Conservation (phyloP, 768 basidiomycete species). For the Strobilomyces dryophilus region DNA sequence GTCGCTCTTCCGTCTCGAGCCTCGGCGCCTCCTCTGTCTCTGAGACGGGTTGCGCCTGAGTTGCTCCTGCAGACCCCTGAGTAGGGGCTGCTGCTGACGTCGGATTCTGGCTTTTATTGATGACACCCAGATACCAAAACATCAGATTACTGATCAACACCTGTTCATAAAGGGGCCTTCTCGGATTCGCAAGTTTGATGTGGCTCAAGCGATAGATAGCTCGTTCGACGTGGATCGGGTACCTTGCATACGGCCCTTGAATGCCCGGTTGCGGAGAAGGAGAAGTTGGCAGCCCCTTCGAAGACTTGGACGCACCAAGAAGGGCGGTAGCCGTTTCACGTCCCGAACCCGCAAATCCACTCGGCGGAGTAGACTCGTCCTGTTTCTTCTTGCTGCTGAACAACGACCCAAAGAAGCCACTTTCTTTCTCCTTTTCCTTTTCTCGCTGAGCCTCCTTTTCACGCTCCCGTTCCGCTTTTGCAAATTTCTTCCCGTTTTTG, state of each 20-base stretch:
- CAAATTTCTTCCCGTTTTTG: slow-evolving; percentile 58
- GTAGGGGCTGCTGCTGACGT: slow-evolving; percentile 34
- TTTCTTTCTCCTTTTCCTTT: slow-evolving; percentile 53
- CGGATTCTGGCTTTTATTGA: slow-evolving; percentile 79
- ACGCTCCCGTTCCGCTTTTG: slow-evolving; percentile 37
- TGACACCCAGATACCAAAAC: slow-evolving; percentile 99
- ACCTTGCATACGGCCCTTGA: slow-evolving; percentile 59
- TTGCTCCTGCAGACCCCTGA: slow-evolving; percentile 22
- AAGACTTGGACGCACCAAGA: slow-evolving; percentile 78
- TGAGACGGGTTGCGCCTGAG: slow-evolving; percentile 27
- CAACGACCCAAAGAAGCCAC: slow-evolving; percentile 87
- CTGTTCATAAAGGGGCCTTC: slow-evolving; percentile 95
- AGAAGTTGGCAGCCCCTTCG: slow-evolving; percentile 60
- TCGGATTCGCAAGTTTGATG: slow-evolving; percentile 97
- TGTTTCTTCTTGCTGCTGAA: slow-evolving; percentile 88
- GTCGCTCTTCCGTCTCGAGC: slow-evolving; percentile 39
- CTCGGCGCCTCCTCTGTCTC: slow-evolving; percentile 36
- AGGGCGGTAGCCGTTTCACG: slow-evolving; percentile 85
- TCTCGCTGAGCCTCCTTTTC: slow-evolving; percentile 46
- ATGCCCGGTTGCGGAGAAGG: slow-evolving; percentile 48
- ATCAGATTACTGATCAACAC: slow-evolving; percentile 90
- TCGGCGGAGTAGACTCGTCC: slow-evolving; percentile 51
- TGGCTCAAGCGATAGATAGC: slow-evolving; percentile 97
- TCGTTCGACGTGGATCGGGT: slow-evolving; percentile 97
- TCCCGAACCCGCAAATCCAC: slow-evolving; percentile 46